Percentiles rank a stretch among this genome's conserved stretches.
Evolutionary conservation across 2,329 filamentous ascomycete species (phyloP).

Genomic region (Clarireedia paspali): DNA sequence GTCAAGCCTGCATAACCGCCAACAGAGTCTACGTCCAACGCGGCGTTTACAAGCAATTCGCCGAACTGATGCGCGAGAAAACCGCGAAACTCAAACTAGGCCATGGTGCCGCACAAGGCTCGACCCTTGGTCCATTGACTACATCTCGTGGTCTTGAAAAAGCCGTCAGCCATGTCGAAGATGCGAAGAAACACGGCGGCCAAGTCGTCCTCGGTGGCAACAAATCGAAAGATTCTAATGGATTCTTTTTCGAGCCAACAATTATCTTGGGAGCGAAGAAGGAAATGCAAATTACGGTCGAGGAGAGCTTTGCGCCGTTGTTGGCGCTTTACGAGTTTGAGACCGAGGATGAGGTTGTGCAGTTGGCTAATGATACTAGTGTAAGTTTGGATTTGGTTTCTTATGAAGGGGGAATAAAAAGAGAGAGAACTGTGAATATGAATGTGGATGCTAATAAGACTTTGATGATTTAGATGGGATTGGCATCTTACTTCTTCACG

Average conservation of each 20-base stretch:
- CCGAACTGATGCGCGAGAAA: conserved; percentile 44
- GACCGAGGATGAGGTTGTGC: conserved; percentile 55
- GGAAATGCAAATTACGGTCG: conserved; percentile 48
- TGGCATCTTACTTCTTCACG: conserved; percentile 62
- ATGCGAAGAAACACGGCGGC: conserved; percentile 56
- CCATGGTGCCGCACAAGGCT: conserved; percentile 49
- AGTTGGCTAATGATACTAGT: conserved; percentile 48
- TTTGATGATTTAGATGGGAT: conserved; percentile 40
- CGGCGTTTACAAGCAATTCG: conserved; percentile 53
- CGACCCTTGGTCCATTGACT: conserved; percentile 54
- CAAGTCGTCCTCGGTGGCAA: conserved; percentile 55
- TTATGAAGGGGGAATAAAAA: too few relatives aligned
- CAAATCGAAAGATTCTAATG: conserved; percentile 39
- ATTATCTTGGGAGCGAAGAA: conserved; percentile 51
- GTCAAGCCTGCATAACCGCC: conserved; percentile 57
- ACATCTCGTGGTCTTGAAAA: conserved; percentile 49
- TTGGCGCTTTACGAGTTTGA: conserved; percentile 57
- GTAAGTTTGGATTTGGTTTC: conserved; percentile 13
- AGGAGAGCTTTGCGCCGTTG: conserved; percentile 61
- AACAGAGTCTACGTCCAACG: conserved; percentile 59
- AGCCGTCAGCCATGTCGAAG: conserved; percentile 50
- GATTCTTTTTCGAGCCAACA: conserved; percentile 65
- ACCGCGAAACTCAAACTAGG: conserved; percentile 50
- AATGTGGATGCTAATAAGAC: conserved; percentile 2
- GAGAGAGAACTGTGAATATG: not conserved